Evolutionary conservation across 768 basidiomycete species (phyloP), one percentile per base, ranked within the genome.

Genomic region (Hemileccinum impolitum): DNA sequence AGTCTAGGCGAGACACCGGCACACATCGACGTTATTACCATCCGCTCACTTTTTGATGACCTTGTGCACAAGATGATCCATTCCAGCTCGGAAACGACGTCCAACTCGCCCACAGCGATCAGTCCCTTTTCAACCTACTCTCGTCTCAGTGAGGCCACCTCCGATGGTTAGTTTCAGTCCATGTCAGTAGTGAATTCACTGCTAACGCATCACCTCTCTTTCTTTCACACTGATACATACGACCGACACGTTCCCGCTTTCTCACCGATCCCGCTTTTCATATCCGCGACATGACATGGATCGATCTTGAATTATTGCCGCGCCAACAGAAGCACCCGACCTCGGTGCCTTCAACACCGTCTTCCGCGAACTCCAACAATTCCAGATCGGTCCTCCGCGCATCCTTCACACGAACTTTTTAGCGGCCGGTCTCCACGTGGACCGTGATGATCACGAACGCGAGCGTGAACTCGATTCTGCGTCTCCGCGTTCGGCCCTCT

Each of bases 301-400:
- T 35, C 50, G 28, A 40, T 36, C 30, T 14, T 31, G 40, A 19
- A 41, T 45, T 39, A 31, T 52, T 28, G 28, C 42, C 42, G 36
- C 30, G 3, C 21, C 23, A 26, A 43, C 65, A 80, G 78, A 87
- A 62, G 76, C 78, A 50, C 86, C 86, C 37, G 85, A 87, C 65
- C 74, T 89, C 8, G 87, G 87, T 7, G 83, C 84, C 9, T 88
- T 89, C 65, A 78, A 73, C 13, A 73, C 79, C 31, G 84, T 89
- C 19, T 77, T 89, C 39, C 76, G 85, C n/a, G 85, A 82, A 47
- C 72, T 82, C 66, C 74, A 70, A 17, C 75, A 83, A 47, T 61
- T 83, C 0, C 80, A 82, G 52, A 81, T 73, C 4, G 75, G 72
- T 68, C 60, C 51, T 37, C 62, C 58, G 39, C 65, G 61, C 34